Conservation (phyloP, 2,329 filamentous ascomycete genomes). For the Cucurbitaria berberidis region DNA sequence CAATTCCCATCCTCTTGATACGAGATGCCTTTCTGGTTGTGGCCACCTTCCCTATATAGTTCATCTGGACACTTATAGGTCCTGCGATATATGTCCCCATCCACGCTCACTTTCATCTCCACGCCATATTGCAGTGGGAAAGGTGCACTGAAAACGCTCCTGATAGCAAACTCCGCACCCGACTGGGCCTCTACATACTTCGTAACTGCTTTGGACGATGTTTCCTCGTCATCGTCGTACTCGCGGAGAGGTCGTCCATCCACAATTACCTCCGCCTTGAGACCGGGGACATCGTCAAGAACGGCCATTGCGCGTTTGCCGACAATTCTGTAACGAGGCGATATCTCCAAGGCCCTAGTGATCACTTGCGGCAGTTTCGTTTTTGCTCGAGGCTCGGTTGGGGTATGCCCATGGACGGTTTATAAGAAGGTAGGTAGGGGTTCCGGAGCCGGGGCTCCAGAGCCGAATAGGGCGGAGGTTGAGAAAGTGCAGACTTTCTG, state of each 20-base stretch:
- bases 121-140: background rate
- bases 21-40: background rate
- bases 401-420: background rate
- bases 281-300: slow-evolving; percentile 1
- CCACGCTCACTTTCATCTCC: background rate
- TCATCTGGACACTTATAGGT: background rate
- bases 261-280: slow-evolving; percentile 14
- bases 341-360: background rate
- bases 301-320: slow-evolving; percentile 16
- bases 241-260: slow-evolving; percentile 7
- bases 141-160: background rate
- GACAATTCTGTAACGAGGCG: background rate
- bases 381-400: background rate
- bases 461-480: no score
- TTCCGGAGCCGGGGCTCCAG: no score
- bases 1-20: background rate
- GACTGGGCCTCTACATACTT: slow-evolving; percentile 15
- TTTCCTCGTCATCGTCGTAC: slow-evolving; percentile 13
- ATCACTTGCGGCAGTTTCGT: background rate
- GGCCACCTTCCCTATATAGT: background rate
- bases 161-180: slow-evolving; percentile 4
- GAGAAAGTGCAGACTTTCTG: no score
- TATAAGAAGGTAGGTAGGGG: no score
- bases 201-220: background rate
- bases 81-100: background rate